A percentile compares a stretch with the other conserved stretches of the same genome.
These are phyloP conservation scores for Stylosanthes scabra DNA, from an alignment of 331 rosid species.

Conservation along the genomic window DNA sequence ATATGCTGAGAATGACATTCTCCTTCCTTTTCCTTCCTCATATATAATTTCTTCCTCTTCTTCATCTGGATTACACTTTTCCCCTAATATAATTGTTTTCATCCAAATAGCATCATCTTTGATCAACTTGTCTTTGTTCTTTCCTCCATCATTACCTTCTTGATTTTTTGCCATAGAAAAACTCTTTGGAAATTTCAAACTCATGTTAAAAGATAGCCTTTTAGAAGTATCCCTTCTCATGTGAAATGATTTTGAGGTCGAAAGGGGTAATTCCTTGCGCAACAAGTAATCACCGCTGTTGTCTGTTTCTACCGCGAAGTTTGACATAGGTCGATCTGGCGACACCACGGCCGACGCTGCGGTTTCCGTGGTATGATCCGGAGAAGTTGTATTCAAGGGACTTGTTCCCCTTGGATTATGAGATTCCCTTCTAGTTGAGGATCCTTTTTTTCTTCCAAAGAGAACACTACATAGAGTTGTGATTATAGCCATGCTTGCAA, in stretches of 20 bases:
- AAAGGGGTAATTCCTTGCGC: slow-evolving; percentile 56
- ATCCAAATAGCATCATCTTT: slow-evolving; percentile 79
- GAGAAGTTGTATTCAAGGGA: not conserved
- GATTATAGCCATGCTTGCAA: slow-evolving; percentile 56
- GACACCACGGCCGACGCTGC: not conserved
- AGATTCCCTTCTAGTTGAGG: not conserved
- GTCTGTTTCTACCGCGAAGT: not conserved
- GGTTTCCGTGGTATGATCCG: not conserved
- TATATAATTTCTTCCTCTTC: slow-evolving; percentile 59
- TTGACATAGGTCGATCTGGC: slow-evolving; percentile 20
- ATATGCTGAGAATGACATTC: slow-evolving; percentile 70
- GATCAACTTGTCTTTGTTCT: slow-evolving; percentile 43
- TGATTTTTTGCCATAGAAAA: slow-evolving; percentile 50
- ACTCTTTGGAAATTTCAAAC: slow-evolving; percentile 58
- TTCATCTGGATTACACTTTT: slow-evolving; percentile 72
- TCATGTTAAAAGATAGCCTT: slow-evolving; percentile 42
- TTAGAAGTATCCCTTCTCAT: slow-evolving; percentile 54
- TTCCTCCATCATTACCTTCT: slow-evolving; percentile 16
- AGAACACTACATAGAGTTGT: slow-evolving; percentile 56
- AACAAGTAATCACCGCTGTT: not conserved
- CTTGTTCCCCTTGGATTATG: not conserved
- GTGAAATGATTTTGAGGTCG: slow-evolving; percentile 34
- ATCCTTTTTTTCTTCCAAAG: slow-evolving; percentile 37
- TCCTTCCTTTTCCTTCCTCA: slow-evolving; percentile 70
- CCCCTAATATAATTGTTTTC: slow-evolving; percentile 87